phyloP scores from a whole-genome alignment of 768 basidiomycete species.

The Termitomyces sp. region DNA sequence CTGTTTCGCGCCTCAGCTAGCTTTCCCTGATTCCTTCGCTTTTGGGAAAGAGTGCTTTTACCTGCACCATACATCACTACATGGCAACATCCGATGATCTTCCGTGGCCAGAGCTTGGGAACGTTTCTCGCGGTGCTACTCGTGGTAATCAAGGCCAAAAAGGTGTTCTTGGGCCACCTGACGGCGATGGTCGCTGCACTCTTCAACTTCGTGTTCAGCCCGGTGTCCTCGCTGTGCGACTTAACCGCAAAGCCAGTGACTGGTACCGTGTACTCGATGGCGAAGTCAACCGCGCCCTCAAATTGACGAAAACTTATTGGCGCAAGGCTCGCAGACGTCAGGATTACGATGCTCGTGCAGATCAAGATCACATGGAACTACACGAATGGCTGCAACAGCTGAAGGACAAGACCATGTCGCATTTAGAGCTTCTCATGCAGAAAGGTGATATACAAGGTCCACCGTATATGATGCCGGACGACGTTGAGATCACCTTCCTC shows the following conservation, averaged over 20 bases:
- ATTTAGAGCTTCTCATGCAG: constrained; percentile 82
- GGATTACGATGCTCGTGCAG: constrained; percentile 79
- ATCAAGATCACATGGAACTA: constrained; percentile 86
- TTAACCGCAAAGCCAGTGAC: constrained; percentile 74
- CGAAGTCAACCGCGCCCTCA: constrained; percentile 77
- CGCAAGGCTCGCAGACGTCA: constrained; percentile 76
- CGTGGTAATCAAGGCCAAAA: constrained; percentile 85
- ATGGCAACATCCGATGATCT: constrained; percentile 67
- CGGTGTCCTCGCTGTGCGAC: constrained; percentile 68
- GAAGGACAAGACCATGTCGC: constrained; percentile 87
- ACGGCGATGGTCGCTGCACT: constrained; percentile 68
- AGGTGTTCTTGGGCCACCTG: constrained; percentile 65
- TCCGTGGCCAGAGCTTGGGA: constrained; percentile 83
- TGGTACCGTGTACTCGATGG: constrained; percentile 77
- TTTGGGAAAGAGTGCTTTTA: constrained; percentile 14
- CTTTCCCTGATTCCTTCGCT: constrained; percentile 14
- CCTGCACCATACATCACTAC: constrained; percentile 20
- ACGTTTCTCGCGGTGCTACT: constrained; percentile 79
- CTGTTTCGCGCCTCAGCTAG: constrained; percentile 8
- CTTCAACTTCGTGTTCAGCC: constrained; percentile 83
- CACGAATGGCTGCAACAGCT: constrained; percentile 86
- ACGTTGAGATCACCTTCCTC: constrained; percentile 71
- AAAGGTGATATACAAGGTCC: constrained; percentile 84
- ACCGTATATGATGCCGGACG: constrained; percentile 76
- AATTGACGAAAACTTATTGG: constrained; percentile 85